A percentile compares a stretch with the other conserved stretches of the same genome.
phyloP scores from a whole-genome alignment of 148 eudicot genomes.

The Camellia japonica region DNA sequence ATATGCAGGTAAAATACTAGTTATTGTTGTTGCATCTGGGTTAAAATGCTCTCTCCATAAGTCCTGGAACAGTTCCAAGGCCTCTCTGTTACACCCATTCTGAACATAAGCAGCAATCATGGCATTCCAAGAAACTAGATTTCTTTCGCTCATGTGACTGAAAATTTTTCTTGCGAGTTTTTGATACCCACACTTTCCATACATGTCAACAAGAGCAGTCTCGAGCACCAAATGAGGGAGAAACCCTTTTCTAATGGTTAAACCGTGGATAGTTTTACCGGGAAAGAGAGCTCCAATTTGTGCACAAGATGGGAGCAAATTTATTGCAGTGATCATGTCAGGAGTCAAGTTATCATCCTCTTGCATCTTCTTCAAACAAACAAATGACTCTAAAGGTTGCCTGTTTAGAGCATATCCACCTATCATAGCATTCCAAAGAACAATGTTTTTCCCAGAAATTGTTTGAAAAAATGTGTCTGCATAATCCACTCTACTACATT shows the following conservation, averaged over 20 bases:
- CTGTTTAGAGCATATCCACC: constrained; percentile 44
- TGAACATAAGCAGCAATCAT: constrained; percentile 61
- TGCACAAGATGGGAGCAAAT: constrained; percentile 62
- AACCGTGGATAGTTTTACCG: constrained; percentile 54
- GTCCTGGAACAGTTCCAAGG: constrained; percentile 36
- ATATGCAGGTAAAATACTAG: constrained; percentile 55
- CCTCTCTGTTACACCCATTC: constrained; percentile 44
- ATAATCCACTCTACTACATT: constrained; percentile 47
- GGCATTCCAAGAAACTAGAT: constrained; percentile 55
- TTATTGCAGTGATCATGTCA: constrained; percentile 55
- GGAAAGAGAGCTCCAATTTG: constrained; percentile 38
- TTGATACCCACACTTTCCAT: constrained; percentile 50
- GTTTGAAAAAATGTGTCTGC: constrained; percentile 40
- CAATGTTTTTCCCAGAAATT: constrained; percentile 37
- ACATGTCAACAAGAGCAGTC: constrained; percentile 62
- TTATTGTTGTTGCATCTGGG: constrained; percentile 54
- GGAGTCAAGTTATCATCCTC: constrained; percentile 38
- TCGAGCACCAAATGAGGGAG: constrained; percentile 45
- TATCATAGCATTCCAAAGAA: constrained; percentile 62
- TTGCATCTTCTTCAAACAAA: constrained; percentile 58
- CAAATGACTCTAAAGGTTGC: constrained; percentile 32
- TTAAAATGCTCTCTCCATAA: constrained; percentile 26
- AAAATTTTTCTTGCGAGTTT: constrained; percentile 38
- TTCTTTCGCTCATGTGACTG: constrained; percentile 32
- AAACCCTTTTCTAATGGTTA: constrained; percentile 42